A percentile compares a stretch with the other conserved stretches of the same genome.
These are phyloP conservation scores for Gossypium arboreum DNA, from an alignment of 345 rosid genomes.

Conservation along the genomic window DNA sequence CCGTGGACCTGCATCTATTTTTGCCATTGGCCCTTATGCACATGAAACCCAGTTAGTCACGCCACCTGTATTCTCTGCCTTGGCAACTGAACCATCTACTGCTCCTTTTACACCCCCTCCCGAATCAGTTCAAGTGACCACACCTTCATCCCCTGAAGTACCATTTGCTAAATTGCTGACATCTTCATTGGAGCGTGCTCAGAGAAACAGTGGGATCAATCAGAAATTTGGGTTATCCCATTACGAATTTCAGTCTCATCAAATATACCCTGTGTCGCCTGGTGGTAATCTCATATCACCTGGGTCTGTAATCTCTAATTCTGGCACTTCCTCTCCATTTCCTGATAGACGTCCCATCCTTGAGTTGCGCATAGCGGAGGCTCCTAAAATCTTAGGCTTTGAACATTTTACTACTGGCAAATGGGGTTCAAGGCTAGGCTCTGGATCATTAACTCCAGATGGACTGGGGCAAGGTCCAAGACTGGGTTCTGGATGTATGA, in stretches of 20 bases:
- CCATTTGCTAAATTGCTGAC: conserved; percentile 89
- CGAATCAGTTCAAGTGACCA: conserved; percentile 67
- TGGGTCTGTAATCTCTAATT: conserved; percentile 66
- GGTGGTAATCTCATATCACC: conserved; percentile 78
- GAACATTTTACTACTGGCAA: conserved; percentile 63
- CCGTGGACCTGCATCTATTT: conserved; percentile 65
- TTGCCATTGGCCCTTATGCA: conserved; percentile 83
- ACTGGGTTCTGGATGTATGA: conserved; percentile 65
- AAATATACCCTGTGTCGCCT: conserved; percentile 69
- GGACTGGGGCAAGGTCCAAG: conserved; percentile 65
- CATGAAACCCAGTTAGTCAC: conserved; percentile 92
- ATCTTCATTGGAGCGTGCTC: conserved; percentile 76
- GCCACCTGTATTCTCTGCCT: conserved; percentile 89
- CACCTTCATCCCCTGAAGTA: conserved; percentile 94
- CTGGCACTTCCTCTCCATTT: conserved; percentile 88
- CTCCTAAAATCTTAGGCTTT: conserved; percentile 59
- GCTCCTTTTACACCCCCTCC: conserved; percentile 92
- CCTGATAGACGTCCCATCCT: conserved; percentile 54
- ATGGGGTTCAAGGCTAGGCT: conserved; percentile 84
- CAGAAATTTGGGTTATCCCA: conserved; percentile 62
- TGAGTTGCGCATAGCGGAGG: conserved; percentile 57
- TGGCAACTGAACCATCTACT: conserved; percentile 85
- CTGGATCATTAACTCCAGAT: conserved; percentile 81
- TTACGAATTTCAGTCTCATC: conserved; percentile 59
- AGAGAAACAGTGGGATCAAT: conserved; percentile 50